Base-by-base conservation (phyloP, 108 stramenopile species). In the Cyclostephanos tholiformis region DNA sequence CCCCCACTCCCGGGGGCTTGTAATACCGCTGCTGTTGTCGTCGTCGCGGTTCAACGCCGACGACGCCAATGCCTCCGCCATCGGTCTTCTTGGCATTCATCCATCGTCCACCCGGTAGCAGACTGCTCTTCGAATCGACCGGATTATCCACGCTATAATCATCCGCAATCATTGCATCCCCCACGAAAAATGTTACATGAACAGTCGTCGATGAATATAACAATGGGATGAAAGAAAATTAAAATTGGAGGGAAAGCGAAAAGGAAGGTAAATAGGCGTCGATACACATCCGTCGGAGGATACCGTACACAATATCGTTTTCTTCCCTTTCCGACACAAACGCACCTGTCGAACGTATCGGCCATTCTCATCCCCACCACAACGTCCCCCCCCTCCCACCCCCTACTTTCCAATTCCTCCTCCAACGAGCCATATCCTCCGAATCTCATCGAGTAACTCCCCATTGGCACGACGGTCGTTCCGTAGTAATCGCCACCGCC, bases 51-150 rank as follows among this genome's bases (percentile, higher is more conserved):
- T 41, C 41, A 7, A 12, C 11, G 4, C 3, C 11, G 59, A 0
- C 32, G 29, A 56, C 17, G 22, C 27, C 25, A n/a, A 53, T 2
- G 19, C 27, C 14, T n/a, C 46, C 25, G 23, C 0, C 46, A 46
- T 23, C 41, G 30, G 20, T 48, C 3, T 20, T 56, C 22, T 41
- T 23, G 4, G 38, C 38, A 26, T 56, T 43, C 57, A 63, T 44
- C 78, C 78, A 79, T 12, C 78, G 48, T 52, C 78, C 78, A 20
- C 78, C 72, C 4, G 78, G 78, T 44, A 79, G 67, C 4, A 79
- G 51, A 57, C 78, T 56, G 56, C 56, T 79, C 41, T 79, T 79
- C 52, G 67, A 69, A 63, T 79, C 78, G 0, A 79, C 78, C 29
- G 68, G 57, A 63, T 79, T 79, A 72, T 79, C 78, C 39, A 79